These are phyloP conservation scores for Aspergillus aculeatinus DNA, from an alignment of 2,329 filamentous ascomycete species.

Conservation along the genomic window DNA sequence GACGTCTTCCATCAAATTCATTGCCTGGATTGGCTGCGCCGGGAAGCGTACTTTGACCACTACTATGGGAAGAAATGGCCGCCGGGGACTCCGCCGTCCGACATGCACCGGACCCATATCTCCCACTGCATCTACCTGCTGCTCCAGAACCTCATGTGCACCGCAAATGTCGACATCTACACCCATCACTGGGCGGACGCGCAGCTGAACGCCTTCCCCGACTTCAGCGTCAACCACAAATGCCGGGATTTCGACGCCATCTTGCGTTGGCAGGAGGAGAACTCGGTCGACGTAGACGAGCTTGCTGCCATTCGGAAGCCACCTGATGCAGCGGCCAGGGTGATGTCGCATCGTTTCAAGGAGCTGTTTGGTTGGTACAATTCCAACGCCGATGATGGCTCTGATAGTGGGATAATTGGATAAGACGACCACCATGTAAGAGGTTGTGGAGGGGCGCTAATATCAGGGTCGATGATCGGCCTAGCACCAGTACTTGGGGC, in stretches of 20 bases:
- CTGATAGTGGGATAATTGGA: background rate
- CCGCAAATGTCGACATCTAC: background rate
- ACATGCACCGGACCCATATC: conserved; percentile 7
- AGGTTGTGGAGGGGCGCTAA: background rate
- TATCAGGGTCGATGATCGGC: background rate
- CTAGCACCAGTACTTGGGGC: background rate
- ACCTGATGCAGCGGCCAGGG: background rate
- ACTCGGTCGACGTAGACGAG: background rate
- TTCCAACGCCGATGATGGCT: background rate
- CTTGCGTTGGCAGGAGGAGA: background rate
- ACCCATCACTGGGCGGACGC: conserved; percentile 2
- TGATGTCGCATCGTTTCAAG: conserved; percentile 4
- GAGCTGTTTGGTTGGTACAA: conserved; percentile 4
- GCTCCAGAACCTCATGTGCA: conserved; percentile 7
- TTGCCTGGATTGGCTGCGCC: conserved; percentile 7
- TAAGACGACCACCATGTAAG: background rate
- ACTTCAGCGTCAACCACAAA: conserved; percentile 8
- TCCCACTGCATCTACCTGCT: conserved; percentile 9
- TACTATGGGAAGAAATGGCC: conserved; percentile 5
- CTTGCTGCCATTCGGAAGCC: conserved; percentile 1
- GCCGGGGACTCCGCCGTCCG: background rate
- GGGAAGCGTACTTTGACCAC: conserved; percentile 5
- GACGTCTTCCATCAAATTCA: conserved; percentile 11
- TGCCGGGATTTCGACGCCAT: conserved; percentile 5
- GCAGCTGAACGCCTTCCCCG: conserved; percentile 5